Evolutionary conservation across 2,329 filamentous ascomycete species (phyloP).

Genomic region (Laburnicola sp.): DNA sequence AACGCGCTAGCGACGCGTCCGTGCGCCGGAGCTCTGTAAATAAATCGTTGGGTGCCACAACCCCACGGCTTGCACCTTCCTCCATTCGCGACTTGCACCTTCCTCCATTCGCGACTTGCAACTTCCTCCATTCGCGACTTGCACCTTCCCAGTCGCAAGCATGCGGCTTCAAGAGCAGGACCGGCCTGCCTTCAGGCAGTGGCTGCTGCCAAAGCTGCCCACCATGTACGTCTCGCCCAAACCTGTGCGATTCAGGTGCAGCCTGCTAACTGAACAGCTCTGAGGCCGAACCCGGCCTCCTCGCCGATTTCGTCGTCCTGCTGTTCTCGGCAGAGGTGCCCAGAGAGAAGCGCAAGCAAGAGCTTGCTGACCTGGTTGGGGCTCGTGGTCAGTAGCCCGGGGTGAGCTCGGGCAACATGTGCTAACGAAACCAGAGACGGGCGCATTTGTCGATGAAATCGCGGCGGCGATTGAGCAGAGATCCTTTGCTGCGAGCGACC

Average conservation of each 20-base stretch:
- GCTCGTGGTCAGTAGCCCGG: slow-evolving; percentile 56
- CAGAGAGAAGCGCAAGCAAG: slow-evolving; percentile 64
- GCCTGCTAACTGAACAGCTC: slow-evolving; percentile 55
- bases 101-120: too few relatives aligned
- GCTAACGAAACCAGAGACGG: slow-evolving; percentile 53
- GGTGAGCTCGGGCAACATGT: too few relatives aligned
- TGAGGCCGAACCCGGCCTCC: slow-evolving; percentile 77
- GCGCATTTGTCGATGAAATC: slow-evolving; percentile 70
- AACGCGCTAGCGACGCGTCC: too few relatives aligned
- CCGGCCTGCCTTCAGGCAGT: slow-evolving; percentile 66
- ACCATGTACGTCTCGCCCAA: slow-evolving; percentile 61
- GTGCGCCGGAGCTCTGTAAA: too few relatives aligned
- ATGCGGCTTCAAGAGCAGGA: slow-evolving; percentile 62
- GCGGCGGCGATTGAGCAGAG: slow-evolving; percentile 66
- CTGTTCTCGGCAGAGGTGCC: slow-evolving; percentile 72
- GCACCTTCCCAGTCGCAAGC: slow-evolving; percentile 6
- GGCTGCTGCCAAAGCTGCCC: slow-evolving; percentile 77
- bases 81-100: too few relatives aligned
- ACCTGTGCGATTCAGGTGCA: neutral
- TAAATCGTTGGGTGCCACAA: too few relatives aligned
- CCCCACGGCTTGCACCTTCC: too few relatives aligned
- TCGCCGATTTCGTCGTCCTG: slow-evolving; percentile 82
- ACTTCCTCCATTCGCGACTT: too few relatives aligned
- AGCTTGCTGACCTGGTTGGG: slow-evolving; percentile 75
- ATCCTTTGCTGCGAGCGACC: neutral